Percentiles rank a stretch among this genome's conserved stretches.
phyloP scores from a whole-genome alignment of 495 filamentous ascomycete genomes.

The Penicillium odoratum region DNA sequence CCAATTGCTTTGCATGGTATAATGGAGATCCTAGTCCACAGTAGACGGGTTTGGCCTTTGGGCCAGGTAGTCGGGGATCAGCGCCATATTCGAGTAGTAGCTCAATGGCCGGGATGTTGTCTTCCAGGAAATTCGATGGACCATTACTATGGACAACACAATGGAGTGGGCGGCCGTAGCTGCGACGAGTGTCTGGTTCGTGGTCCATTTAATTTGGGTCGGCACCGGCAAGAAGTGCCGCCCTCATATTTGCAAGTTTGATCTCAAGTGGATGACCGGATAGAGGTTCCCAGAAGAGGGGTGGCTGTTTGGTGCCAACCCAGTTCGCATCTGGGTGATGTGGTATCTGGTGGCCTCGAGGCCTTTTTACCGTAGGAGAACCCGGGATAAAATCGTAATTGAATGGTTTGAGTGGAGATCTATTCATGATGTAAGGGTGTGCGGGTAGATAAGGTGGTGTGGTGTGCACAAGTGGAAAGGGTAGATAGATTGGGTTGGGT shows the following conservation, averaged over 20 bases:
- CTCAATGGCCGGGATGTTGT: background rate
- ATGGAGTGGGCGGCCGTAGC: slow-evolving; percentile 1
- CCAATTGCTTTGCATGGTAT: background rate
- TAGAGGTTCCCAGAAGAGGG: slow-evolving; percentile 4
- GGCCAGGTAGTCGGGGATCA: background rate
- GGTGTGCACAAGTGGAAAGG: too few species aligned
- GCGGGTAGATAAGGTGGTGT: too few species aligned
- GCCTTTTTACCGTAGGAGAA: background rate
- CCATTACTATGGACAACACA: background rate
- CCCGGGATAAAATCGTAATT: too few species aligned
- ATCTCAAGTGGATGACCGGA: background rate
- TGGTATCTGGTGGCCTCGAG: background rate
- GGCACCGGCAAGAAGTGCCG: slow-evolving; percentile 1
- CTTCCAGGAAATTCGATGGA: background rate
- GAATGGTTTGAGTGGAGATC: too few species aligned
- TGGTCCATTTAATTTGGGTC: slow-evolving; percentile 3
- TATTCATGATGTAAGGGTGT: too few species aligned
- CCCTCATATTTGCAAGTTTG: slow-evolving; percentile 1
- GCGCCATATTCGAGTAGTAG: background rate
- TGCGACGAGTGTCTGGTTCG: background rate
- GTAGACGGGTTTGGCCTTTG: background rate
- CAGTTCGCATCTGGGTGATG: slow-evolving; percentile 1
- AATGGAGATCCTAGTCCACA: background rate
- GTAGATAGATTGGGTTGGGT: too few species aligned
- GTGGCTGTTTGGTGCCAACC: background rate